These are phyloP conservation scores for Puccinia hordei DNA, from an alignment of 1,284 basidiomycete genomes.

Conservation along the genomic window DNA sequence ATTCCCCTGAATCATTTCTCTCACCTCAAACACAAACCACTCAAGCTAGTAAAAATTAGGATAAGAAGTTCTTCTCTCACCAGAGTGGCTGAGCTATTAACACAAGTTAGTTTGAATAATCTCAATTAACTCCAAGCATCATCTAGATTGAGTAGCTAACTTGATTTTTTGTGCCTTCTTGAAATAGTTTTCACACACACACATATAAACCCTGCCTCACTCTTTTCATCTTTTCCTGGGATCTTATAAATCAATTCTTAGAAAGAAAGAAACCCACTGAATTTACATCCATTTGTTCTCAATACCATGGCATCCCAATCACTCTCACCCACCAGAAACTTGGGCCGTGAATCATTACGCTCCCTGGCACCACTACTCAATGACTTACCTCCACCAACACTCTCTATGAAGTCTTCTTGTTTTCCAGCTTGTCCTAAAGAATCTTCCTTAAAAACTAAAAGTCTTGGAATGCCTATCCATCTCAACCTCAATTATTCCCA, in stretches of 20 bases:
- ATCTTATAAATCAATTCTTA: neutral
- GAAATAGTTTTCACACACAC: neutral
- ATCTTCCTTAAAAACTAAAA: neutral
- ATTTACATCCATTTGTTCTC: neutral
- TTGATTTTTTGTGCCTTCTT: neutral
- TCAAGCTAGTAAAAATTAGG: neutral
- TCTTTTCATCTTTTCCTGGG: neutral
- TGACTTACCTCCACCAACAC: constrained; percentile 5
- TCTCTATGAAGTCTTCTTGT: neutral
- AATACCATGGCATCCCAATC: constrained; percentile 8
- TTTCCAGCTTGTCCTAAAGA: too few relatives aligned
- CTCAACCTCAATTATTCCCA: neutral
- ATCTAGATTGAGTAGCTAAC: neutral
- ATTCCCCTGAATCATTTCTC: neutral
- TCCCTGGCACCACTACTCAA: constrained; percentile 26
- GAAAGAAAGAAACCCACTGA: too few relatives aligned
- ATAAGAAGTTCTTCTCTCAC: neutral
- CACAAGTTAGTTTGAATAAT: too few relatives aligned
- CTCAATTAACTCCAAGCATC: neutral
- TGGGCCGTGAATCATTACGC: neutral
- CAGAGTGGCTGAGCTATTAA: neutral
- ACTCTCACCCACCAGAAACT: neutral
- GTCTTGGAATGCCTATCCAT: neutral
- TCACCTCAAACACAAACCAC: neutral
- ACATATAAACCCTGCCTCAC: too few relatives aligned